phyloP scores from a whole-genome alignment of 192 early-diverging fungal genomes.

The Entomortierella beljakovae region DNA sequence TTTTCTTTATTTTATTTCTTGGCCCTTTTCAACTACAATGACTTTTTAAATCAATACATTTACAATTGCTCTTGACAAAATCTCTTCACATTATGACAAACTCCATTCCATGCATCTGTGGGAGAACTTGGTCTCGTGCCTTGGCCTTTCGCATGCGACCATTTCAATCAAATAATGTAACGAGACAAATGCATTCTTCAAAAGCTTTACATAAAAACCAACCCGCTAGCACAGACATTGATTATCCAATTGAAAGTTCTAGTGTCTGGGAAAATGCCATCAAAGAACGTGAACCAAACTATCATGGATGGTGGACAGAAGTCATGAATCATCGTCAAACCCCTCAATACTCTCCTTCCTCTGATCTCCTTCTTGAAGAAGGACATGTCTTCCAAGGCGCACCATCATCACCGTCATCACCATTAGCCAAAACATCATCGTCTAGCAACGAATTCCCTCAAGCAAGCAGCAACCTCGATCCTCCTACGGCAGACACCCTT shows the following conservation, averaged over 20 bases:
- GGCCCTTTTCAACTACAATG: too few species aligned
- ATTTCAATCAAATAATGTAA: background rate
- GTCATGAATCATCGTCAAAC: constrained; percentile 22
- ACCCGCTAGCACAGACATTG: background rate
- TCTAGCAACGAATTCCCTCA: constrained; percentile 14
- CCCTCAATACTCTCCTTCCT: constrained; percentile 20
- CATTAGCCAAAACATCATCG: constrained; percentile 1
- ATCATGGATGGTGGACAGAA: constrained; percentile 51
- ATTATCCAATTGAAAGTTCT: background rate
- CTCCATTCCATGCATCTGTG: background rate
- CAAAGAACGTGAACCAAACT: constrained; percentile 30
- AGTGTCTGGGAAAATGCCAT: constrained; percentile 16
- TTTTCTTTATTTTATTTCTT: too few species aligned
- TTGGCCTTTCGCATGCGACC: background rate
- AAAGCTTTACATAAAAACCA: background rate
- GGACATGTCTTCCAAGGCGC: constrained; percentile 33
- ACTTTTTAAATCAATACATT: too few species aligned
- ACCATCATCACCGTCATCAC: background rate
- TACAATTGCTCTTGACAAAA: background rate
- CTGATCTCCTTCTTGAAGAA: background rate
- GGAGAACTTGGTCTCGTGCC: background rate
- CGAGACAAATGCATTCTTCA: background rate
- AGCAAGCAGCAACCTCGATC: constrained; percentile 16
- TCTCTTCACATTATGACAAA: background rate
- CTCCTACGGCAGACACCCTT: background rate